Evolutionary conservation across 257 asterid genomes (phyloP).

Genomic region (Euphrasia confusa): DNA sequence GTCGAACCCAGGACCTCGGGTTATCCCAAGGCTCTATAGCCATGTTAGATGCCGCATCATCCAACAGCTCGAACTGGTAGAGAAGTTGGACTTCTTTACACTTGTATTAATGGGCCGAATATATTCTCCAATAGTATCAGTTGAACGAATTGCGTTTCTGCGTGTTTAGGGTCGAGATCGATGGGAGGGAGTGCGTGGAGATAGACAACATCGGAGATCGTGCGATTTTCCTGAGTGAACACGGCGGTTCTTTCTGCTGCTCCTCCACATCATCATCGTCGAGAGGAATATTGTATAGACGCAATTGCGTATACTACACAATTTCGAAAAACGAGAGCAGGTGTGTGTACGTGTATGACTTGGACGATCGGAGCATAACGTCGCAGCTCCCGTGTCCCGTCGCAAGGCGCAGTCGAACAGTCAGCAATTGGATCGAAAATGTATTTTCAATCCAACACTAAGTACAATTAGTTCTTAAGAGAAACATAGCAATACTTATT

Average conservation of each 20-base stretch:
- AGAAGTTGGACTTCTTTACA: too few relatives aligned
- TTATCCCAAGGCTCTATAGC: too few relatives aligned
- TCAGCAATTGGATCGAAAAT: neutral
- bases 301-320: neutral
- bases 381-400: neutral
- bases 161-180: neutral
- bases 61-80: too few relatives aligned
- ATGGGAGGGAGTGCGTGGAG: neutral
- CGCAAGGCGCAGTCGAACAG: neutral
- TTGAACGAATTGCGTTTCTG: neutral
- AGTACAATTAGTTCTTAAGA: too few relatives aligned
- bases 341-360: neutral
- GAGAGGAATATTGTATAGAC: neutral
- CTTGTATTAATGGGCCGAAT: too few relatives aligned
- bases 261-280: too few relatives aligned
- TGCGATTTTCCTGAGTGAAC: neutral
- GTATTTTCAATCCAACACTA: too few relatives aligned
- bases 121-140: too few relatives aligned
- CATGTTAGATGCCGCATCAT: too few relatives aligned
- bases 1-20: too few relatives aligned
- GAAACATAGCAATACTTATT: too few relatives aligned
- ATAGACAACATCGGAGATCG: neutral
- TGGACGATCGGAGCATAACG: neutral
- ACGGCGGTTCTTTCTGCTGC: neutral
- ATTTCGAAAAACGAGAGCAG: neutral